Evolutionary conservation across 176 grass and related monocot species (phyloP), one percentile per base, ranked within the genome.

Genomic region (Aegilops bicornis): DNA sequence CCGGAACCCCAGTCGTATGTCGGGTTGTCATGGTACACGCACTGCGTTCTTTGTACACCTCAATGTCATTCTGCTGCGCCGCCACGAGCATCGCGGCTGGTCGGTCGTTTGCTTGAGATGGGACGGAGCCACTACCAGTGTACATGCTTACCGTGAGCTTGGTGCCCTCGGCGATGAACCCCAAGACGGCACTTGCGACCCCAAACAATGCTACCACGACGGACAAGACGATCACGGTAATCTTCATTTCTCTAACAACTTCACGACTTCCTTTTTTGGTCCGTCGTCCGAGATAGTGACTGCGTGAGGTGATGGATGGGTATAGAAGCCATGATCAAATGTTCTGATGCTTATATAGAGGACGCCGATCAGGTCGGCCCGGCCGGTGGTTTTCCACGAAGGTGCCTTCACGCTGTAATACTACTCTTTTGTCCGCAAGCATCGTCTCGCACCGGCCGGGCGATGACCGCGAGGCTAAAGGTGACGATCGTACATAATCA

Each of bases 181-280:
- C 87, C n/a, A 89, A 69, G 31, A 85, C 77, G 35, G 77, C 77
- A 29, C 88, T 85, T 10, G 13, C 37, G 60, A 81, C 31, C 47
- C 77, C 82, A 1, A 85, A 20, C 45, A 89, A 32, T 36, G 24
- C 78, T 33, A 80, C 83, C 58, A 85, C 33, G 1, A 19, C 33
- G 2, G 25, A 13, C 5, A 76, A 7, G 4, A 81, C 2, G 13
- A 66, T 22, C 19, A 33, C 47, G 3, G 5, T 4, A 39, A 12
- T 43, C 59, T 85, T 61, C 82, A 89, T 85, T 31, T 61, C 9
- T 31, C 5, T 27, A 52, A 8, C 23, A 36, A 9, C 7, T 19
- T 58, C 36, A 37, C 36, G 36, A 3, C 10, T 61, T 19, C 45
- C 35, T 31, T 22, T 40, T 30, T 32, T 64, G 48, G 20, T 15